phyloP scores from a whole-genome alignment of 2,329 filamentous ascomycete species.

The Cylindrodendrum hubeiense region DNA sequence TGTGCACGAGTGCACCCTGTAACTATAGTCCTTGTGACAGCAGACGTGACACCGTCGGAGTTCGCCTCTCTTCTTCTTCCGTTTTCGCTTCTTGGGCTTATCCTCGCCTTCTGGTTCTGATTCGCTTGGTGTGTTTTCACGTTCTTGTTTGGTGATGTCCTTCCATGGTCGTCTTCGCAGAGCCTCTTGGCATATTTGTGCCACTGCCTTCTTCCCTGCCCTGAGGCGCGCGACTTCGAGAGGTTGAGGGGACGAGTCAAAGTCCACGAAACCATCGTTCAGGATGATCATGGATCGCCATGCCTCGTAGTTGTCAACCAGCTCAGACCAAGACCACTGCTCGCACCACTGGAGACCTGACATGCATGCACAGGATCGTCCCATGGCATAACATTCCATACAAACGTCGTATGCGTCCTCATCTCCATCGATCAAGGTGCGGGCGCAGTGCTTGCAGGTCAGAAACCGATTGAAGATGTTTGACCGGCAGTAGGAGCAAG shows the following conservation, averaged over 20 bases:
- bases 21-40: constrained; percentile 81
- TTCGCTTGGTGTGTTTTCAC: constrained; percentile 60
- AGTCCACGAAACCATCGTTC: constrained; percentile 76
- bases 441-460: constrained; percentile 87
- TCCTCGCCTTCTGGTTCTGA: constrained; percentile 73
- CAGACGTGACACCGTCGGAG: constrained; percentile 84
- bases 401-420: constrained; percentile 95
- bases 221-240: constrained; percentile 77
- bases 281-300: constrained; percentile 86
- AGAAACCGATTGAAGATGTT: constrained; percentile 99
- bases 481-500: constrained; percentile 93
- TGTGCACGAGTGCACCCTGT: constrained; percentile 87
- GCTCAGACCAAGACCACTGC: constrained; percentile 87
- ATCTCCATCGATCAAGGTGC: constrained; percentile 72
- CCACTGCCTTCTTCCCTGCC: constrained; percentile 81
- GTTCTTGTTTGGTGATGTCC: constrained; percentile 76
- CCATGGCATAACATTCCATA: constrained; percentile 99
- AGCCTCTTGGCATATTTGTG: constrained; percentile 95
- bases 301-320: constrained; percentile 81
- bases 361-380: constrained; percentile 89
- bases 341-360: constrained; percentile 92
- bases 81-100: constrained; percentile 70
- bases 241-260: constrained; percentile 75
- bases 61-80: constrained; percentile 67
- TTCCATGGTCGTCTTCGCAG: constrained; percentile 83